phyloP scores from a whole-genome alignment of 2,329 filamentous ascomycete species.

The Xylariaceae sp. region DNA sequence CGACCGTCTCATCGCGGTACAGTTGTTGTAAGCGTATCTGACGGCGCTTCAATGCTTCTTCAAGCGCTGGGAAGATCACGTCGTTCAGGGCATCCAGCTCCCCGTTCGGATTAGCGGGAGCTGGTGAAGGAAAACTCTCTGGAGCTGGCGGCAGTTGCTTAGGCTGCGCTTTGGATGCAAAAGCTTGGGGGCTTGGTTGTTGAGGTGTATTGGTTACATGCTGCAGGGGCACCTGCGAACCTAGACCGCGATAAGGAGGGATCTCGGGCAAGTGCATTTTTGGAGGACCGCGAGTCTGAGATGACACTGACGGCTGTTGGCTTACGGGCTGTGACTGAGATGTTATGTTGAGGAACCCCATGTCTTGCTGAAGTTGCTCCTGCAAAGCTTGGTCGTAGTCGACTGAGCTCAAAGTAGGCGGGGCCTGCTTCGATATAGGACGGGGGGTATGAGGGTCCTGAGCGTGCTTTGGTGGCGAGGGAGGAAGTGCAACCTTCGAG shows the following conservation, averaged over 20 bases:
- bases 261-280: slow-evolving; percentile 53
- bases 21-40: slow-evolving; percentile 58
- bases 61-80: slow-evolving; percentile 88
- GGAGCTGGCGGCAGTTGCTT: slow-evolving; percentile 42
- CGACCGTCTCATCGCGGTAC: slow-evolving; percentile 44
- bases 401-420: slow-evolving; percentile 48
- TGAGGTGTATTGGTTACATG: slow-evolving; percentile 31
- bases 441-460: slow-evolving; percentile 46
- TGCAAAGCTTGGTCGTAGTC: slow-evolving; percentile 62
- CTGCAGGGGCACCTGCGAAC: slow-evolving; percentile 22
- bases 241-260: slow-evolving; percentile 49
- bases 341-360: slow-evolving; percentile 54
- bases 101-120: slow-evolving; percentile 57
- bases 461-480: slow-evolving; percentile 52
- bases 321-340: slow-evolving; percentile 32
- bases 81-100: slow-evolving; percentile 85
- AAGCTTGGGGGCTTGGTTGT: slow-evolving; percentile 42
- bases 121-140: slow-evolving; percentile 54
- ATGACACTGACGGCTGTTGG: slow-evolving; percentile 22
- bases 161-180: slow-evolving; percentile 55
- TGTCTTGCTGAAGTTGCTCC: slow-evolving; percentile 62
- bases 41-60: slow-evolving; percentile 83
- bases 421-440: slow-evolving; percentile 42
- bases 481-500: slow-evolving; percentile 58
- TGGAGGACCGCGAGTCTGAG: slow-evolving; percentile 34